Conservation (phyloP, 2,329 filamentous ascomycete species). For the Cytospora chrysosperma region DNA sequence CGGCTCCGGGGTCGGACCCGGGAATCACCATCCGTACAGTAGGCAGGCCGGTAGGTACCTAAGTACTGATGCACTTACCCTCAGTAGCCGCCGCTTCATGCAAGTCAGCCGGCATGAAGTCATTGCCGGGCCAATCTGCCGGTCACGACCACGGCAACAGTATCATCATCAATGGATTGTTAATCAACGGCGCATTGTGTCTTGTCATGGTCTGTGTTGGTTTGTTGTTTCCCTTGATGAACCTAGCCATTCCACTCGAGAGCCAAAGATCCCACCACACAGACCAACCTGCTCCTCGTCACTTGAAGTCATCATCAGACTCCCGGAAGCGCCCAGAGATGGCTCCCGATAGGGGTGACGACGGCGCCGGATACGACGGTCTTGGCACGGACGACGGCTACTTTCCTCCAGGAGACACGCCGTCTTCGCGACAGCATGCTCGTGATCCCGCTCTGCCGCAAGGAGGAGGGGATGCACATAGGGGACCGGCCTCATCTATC, state of each 20-base stretch:
- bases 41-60: no score
- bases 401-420: background rate
- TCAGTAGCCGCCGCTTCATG: background rate
- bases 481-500: background rate
- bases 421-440: background rate
- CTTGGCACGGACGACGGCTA: background rate
- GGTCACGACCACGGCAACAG: background rate
- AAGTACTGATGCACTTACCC: no score
- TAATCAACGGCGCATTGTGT: no score
- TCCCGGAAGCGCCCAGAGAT: background rate
- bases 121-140: background rate
- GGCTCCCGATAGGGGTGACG: slow-evolving; percentile 22
- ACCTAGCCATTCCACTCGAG: background rate
- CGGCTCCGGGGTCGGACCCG: background rate
- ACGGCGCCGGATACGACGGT: background rate
- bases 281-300: background rate
- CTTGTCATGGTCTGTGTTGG: no score
- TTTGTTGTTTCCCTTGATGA: background rate
- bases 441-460: background rate
- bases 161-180: no score
- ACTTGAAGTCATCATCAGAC: background rate
- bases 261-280: background rate
- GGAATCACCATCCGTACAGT: no score
- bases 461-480: background rate
- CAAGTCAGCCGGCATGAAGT: background rate